Evolutionary conservation across 2,329 filamentous ascomycete genomes (phyloP).

Genomic region (Fusarium pseudocircinatum): DNA sequence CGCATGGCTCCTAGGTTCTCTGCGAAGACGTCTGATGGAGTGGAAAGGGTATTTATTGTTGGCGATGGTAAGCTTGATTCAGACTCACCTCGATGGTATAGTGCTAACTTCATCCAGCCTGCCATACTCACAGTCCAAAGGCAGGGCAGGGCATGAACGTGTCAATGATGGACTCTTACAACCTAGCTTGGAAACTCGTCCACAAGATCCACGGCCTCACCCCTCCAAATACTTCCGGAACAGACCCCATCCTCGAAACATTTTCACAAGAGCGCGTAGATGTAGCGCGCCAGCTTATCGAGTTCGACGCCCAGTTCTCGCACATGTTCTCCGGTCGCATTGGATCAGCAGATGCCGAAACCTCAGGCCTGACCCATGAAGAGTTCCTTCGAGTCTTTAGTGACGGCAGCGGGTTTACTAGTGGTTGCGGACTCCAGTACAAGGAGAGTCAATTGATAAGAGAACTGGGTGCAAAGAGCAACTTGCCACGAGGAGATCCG

Average conservation of each 20-base stretch:
- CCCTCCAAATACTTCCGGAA: neutral
- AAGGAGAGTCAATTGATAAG: neutral
- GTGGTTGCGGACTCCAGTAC: constrained; percentile 13
- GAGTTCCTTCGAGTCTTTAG: constrained; percentile 15
- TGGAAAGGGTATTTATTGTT: constrained; percentile 13
- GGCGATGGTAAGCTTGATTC: neutral
- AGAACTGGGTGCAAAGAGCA: no score
- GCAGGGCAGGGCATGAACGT: constrained; percentile 21
- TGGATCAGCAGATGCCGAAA: neutral
- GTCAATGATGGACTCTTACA: constrained; percentile 22
- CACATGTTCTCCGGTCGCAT: constrained; percentile 23
- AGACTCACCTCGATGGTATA: rapidly evolving
- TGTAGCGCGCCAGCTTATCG: constrained; percentile 6
- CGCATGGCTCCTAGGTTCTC: constrained; percentile 11
- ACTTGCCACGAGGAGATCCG: neutral
- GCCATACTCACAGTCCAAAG: constrained; percentile 18
- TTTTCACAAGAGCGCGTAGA: constrained; percentile 1
- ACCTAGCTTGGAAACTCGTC: constrained; percentile 10
- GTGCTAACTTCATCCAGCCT: neutral
- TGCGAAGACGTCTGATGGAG: neutral
- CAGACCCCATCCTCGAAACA: neutral
- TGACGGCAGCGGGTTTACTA: constrained; percentile 6
- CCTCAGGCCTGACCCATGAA: constrained; percentile 1
- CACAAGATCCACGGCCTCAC: constrained; percentile 6
- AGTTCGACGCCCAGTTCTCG: constrained; percentile 10